phyloP scores from a whole-genome alignment of 768 basidiomycete species.

The Hirschioporus abietinus region DNA sequence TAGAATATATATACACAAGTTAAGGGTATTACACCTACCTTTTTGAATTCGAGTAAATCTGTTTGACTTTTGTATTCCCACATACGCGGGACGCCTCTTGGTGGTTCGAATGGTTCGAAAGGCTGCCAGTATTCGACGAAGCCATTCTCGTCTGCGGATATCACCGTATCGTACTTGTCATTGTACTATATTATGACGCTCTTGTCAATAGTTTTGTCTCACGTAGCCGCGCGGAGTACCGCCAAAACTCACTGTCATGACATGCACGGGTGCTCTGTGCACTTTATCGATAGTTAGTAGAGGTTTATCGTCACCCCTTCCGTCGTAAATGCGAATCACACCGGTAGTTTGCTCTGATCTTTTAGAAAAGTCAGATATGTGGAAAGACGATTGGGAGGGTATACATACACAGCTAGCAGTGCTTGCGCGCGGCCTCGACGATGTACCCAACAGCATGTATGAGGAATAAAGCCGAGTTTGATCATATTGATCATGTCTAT shows the following conservation, averaged over 20 bases:
- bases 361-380: constrained; percentile 15
- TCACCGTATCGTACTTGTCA: constrained; percentile 81
- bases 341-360: constrained; percentile 79
- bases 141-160: constrained; percentile 92
- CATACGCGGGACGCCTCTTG: constrained; percentile 68
- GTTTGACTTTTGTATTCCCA: constrained; percentile 93
- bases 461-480: constrained; percentile 80
- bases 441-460: constrained; percentile 95
- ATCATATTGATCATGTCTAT: constrained; percentile 99
- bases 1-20: constrained; percentile 3
- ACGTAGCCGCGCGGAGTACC: neutral
- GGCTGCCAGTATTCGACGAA: constrained; percentile 98
- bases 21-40: constrained; percentile 46
- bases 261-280: constrained; percentile 84
- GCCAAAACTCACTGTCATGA: constrained; percentile 68
- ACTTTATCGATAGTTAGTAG: constrained; percentile 71
- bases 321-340: constrained; percentile 86
- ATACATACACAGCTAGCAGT: constrained; percentile 78
- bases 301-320: constrained; percentile 75
- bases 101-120: constrained; percentile 78
- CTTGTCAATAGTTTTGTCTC: constrained; percentile 1
- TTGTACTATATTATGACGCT: constrained; percentile 61
- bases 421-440: constrained; percentile 80
- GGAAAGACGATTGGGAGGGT: neutral
- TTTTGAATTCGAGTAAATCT: constrained; percentile 97